Evolutionary conservation across 139 green algal species (phyloP).

Genomic region (Raphidocelis subcapitata): DNA sequence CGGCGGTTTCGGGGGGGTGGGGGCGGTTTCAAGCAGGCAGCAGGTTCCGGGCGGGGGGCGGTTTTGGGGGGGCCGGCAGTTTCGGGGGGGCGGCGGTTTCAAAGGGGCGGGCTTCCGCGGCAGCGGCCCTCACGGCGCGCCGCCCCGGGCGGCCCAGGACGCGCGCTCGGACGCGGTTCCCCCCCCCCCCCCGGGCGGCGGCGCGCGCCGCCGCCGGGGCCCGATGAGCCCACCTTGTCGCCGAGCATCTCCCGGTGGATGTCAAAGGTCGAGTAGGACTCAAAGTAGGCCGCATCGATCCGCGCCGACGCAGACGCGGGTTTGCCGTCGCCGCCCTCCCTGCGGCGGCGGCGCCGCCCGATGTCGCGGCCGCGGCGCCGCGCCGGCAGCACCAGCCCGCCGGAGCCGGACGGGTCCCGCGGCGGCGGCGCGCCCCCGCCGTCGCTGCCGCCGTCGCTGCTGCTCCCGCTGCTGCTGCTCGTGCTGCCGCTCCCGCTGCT

Average conservation of each 20-base stretch:
- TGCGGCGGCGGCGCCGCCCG: background rate
- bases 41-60: background rate
- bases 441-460: too few relatives aligned
- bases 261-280: slow-evolving; percentile 85
- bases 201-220: too few relatives aligned
- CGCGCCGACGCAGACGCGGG: background rate
- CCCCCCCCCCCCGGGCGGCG: too few relatives aligned
- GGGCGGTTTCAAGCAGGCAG: background rate
- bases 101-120: too few relatives aligned
- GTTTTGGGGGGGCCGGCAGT: background rate
- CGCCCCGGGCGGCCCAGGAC: too few relatives aligned
- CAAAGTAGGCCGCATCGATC: slow-evolving; percentile 85
- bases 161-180: too few relatives aligned
- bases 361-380: background rate
- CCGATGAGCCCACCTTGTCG: slow-evolving; percentile 62
- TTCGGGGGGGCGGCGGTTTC: background rate
- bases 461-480: too few relatives aligned
- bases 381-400: background rate
- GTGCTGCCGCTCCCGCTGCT: slow-evolving; percentile 6
- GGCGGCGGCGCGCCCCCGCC: too few relatives aligned
- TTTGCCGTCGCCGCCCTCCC: too few relatives aligned
- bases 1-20: too few relatives aligned
- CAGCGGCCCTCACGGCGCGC: too few relatives aligned
- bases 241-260: slow-evolving; percentile 93
- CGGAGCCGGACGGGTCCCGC: too few relatives aligned